Evolutionary conservation across 179 eudicot species (phyloP), one percentile per base, ranked within the genome.

Genomic region (Beta corolliflora): DNA sequence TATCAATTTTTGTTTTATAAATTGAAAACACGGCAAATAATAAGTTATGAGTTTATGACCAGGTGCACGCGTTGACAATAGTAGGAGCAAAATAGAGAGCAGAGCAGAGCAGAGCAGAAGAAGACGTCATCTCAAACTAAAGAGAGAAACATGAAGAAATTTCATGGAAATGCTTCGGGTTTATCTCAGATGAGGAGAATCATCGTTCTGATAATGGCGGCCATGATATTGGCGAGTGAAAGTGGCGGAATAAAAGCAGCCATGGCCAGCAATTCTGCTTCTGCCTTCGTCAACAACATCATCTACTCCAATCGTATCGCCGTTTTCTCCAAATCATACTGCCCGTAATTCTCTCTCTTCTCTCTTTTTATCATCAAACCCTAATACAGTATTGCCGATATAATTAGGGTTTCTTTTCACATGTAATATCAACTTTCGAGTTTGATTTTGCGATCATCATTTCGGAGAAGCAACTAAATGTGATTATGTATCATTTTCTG

Each of bases 261-360:
- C 71, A 86, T 76, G 83, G 98, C 94, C 25, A 86, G 92, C 12
- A 91, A 84, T 83, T 92, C 99, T 3, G 87, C 92, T 0, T 91
- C 99, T 6, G 99, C 97, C 6, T 95, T 94, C 61, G 99, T 95
- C 55, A 92, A 91, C 80, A 95, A 85, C 68, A 92, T 85, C 80
- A 88, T 95, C 71, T 95, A 92, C 90, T 94, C 99, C 85, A 92
- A 95, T 81, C 89, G 89, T 64, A 91, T 95, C 66, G 91, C 97
- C 56, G 87, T 96, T 64, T 96, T 96, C 93, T 96, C 99, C 86
- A 96, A 96, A 91, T 91, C 98, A 16, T 94, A 96, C 80, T 96
- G 99, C 89, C 96, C 97, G 99, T 94, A 86, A 81, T 73, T 59
- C 74, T 75, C 77, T 65, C 68, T 74, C 80, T 74, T 60, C 50